A percentile compares a stretch with the other conserved stretches of the same genome.
phyloP scores from a whole-genome alignment of 2,329 filamentous ascomycete species.

The Exophiala lecanii-corni region DNA sequence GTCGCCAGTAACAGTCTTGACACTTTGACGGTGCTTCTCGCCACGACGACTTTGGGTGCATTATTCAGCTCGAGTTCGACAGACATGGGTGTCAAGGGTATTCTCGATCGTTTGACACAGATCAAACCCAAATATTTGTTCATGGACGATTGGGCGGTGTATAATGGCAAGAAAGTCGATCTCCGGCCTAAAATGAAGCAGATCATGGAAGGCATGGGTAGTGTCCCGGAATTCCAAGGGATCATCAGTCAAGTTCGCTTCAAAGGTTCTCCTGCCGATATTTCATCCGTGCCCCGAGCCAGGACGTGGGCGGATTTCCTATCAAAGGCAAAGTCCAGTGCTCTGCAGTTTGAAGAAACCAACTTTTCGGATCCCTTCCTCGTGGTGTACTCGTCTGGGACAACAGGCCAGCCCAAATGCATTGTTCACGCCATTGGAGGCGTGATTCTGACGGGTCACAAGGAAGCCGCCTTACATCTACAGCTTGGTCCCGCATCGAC shows the following conservation, averaged over 20 bases:
- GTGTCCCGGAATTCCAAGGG: conserved; percentile 56
- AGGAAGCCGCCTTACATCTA: conserved; percentile 58
- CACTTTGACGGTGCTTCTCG: conserved; percentile 67
- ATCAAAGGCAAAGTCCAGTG: conserved; percentile 24
- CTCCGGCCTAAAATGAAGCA: conserved; percentile 67
- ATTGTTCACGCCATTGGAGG: conserved; percentile 66
- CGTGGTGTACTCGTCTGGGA: conserved; percentile 73
- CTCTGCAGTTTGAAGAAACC: conserved; percentile 38
- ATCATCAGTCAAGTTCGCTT: conserved; percentile 66
- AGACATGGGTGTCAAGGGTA: conserved; percentile 76
- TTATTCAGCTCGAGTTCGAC: conserved; percentile 73
- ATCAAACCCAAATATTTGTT: conserved; percentile 76
- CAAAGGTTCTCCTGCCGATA: conserved; percentile 48
- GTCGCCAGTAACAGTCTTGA: conserved; percentile 72
- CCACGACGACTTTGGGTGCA: conserved; percentile 64
- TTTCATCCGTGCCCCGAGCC: conserved; percentile 48
- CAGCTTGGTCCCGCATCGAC: conserved; percentile 42
- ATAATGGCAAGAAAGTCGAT: conserved; percentile 72
- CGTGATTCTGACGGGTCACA: conserved; percentile 38
- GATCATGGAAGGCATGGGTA: conserved; percentile 59
- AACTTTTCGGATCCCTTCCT: conserved; percentile 71
- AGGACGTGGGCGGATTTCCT: conserved; percentile 42
- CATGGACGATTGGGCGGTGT: conserved; percentile 73
- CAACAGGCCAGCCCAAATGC: conserved; percentile 78
- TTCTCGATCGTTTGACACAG: conserved; percentile 70